phyloP scores from a whole-genome alignment of 257 asterid genomes.

The Nicotiana sylvestris region DNA sequence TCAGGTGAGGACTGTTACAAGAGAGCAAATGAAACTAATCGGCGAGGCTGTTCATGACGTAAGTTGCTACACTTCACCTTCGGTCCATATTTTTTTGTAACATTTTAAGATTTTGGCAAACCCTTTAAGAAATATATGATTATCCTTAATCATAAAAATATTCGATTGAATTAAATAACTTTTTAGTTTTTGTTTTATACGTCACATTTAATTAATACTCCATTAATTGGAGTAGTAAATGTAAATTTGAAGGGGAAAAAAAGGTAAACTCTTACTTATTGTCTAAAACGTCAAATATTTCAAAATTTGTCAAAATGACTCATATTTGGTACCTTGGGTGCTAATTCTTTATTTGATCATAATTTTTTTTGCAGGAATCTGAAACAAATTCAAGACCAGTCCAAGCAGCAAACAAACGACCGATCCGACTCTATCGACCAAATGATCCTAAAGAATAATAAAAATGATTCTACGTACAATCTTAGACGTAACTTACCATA shows the following conservation, averaged over 20 bases:
- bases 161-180: too few relatives aligned
- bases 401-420: conserved; percentile 40
- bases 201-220: too few relatives aligned
- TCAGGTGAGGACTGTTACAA: conserved; percentile 58
- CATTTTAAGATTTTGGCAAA: too few relatives aligned
- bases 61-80: conserved; percentile 7
- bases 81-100: too few relatives aligned
- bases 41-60: conserved; percentile 62
- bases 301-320: too few relatives aligned
- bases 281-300: too few relatives aligned
- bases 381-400: conserved; percentile 55
- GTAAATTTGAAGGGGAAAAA: too few relatives aligned
- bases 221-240: too few relatives aligned
- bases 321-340: not conserved
- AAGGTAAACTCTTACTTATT: too few relatives aligned
- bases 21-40: conserved; percentile 42
- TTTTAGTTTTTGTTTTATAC: too few relatives aligned
- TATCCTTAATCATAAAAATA: too few relatives aligned
- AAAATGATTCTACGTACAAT: not conserved
- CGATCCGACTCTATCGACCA: conserved; percentile 39
- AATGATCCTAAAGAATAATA: conserved; percentile 12
- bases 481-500: not conserved
- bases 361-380: conserved; percentile 25
- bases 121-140: too few relatives aligned
- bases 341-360: not conserved